Percentiles rank a stretch among this genome's conserved stretches.
phyloP scores from a whole-genome alignment of 768 basidiomycete genomes.

The Collybia sordida region DNA sequence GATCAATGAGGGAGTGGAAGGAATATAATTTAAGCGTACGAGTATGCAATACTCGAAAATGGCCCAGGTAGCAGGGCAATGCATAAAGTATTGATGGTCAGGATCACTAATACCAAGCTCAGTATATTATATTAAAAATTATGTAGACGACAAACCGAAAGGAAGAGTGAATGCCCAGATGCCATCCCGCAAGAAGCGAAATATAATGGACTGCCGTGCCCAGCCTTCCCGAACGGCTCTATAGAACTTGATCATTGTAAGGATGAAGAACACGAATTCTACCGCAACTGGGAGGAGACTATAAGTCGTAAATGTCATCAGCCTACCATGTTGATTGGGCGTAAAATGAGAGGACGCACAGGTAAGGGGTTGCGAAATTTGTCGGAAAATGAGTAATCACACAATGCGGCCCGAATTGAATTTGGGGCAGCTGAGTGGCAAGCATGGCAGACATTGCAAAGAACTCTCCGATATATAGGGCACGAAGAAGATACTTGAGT shows the following conservation, averaged over 20 bases:
- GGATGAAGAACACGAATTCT: slow-evolving; percentile 20
- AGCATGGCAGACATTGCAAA: slow-evolving; percentile 14
- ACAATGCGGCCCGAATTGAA: slow-evolving; percentile 18
- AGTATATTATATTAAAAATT: too few relatives aligned
- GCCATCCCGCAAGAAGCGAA: slow-evolving; percentile 22
- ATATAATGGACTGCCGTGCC: slow-evolving; percentile 19
- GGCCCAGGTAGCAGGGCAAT: slow-evolving; percentile 13
- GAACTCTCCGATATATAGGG: slow-evolving; percentile 13
- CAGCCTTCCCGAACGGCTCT: slow-evolving; percentile 19
- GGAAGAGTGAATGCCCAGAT: slow-evolving; percentile 25
- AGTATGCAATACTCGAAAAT: slow-evolving; percentile 17
- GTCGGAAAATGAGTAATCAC: slow-evolving; percentile 16
- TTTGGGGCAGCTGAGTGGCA: slow-evolving; percentile 2
- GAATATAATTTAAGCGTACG: slow-evolving; percentile 7
- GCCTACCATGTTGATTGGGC: neutral
- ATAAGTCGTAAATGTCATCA: neutral
- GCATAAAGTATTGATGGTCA: slow-evolving; percentile 16
- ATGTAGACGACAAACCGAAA: slow-evolving; percentile 13
- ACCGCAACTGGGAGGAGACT: slow-evolving; percentile 18
- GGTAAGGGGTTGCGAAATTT: slow-evolving; percentile 8
- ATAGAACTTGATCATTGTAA: slow-evolving; percentile 25
- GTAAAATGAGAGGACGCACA: slow-evolving; percentile 12
- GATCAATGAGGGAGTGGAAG: neutral
- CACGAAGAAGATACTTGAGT: slow-evolving; percentile 11
- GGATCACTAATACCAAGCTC: slow-evolving; percentile 7